These are phyloP conservation scores for Wallacemonas sp. DNA, from an alignment of 208 protist species.

Conservation along the genomic window DNA sequence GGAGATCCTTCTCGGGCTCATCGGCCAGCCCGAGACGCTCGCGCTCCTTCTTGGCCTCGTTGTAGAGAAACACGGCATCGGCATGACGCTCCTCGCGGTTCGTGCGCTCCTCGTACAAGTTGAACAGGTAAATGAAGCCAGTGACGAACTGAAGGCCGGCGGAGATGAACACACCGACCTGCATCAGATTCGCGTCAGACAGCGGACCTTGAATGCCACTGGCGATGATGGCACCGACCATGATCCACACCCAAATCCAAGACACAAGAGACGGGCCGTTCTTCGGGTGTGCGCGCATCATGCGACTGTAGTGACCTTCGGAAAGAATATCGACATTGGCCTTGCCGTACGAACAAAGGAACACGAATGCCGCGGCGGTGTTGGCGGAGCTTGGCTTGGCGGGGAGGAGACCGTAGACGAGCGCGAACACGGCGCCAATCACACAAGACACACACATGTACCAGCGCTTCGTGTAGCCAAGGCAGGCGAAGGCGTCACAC, in stretches of 20 bases:
- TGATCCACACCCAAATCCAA: conserved; percentile 63
- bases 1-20: neutral
- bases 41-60: conserved; percentile 24
- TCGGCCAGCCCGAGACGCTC: conserved; percentile 16
- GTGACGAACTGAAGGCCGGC: conserved; percentile 57
- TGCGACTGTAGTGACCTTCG: conserved; percentile 73
- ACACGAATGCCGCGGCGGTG: conserved; percentile 38
- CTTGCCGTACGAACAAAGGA: conserved; percentile 49
- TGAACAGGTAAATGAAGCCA: conserved; percentile 48
- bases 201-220: conserved; percentile 51
- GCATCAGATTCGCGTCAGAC: conserved; percentile 37
- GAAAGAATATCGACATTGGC: conserved; percentile 76
- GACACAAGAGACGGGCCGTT: conserved; percentile 52
- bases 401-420: conserved; percentile 49
- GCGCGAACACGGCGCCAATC: conserved; percentile 28
- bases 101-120: conserved; percentile 63
- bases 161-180: conserved; percentile 52
- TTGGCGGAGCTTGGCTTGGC: conserved; percentile 28
- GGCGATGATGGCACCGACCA: conserved; percentile 42
- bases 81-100: conserved; percentile 51
- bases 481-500: conserved; percentile 57
- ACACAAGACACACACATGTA: conserved; percentile 54
- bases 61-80: conserved; percentile 32
- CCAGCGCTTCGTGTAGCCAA: conserved; percentile 78
- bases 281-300: conserved; percentile 47